A percentile compares a stretch with the other conserved stretches of the same genome.
Evolutionary conservation across 2,329 filamentous ascomycete genomes (phyloP).

Genomic region (Colletotrichum sp.): DNA sequence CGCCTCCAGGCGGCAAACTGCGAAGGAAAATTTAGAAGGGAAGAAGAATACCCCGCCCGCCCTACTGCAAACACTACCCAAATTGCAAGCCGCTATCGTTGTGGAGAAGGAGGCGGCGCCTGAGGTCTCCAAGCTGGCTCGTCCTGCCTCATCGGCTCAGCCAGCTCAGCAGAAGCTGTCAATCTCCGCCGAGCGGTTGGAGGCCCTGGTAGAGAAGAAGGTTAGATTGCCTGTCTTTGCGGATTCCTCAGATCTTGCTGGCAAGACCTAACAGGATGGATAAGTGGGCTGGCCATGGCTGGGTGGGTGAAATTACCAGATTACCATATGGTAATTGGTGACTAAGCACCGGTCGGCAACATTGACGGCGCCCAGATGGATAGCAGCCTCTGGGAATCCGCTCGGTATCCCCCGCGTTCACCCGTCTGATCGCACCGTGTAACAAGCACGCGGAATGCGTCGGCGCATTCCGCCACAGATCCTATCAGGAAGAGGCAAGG

Average conservation of each 20-base stretch:
- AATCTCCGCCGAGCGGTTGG: constrained; percentile 77
- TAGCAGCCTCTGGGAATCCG: too few relatives aligned
- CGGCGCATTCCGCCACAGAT: too few relatives aligned
- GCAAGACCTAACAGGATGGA: accelerated
- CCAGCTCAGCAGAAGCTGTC: constrained; percentile 37
- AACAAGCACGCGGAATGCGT: too few relatives aligned
- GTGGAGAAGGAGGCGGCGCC: constrained; percentile 39
- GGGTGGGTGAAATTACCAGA: neutral
- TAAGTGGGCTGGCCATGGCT: neutral
- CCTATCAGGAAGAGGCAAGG: too few relatives aligned
- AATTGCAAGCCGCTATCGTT: constrained; percentile 47
- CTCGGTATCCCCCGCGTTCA: too few relatives aligned
- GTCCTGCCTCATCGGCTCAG: constrained; percentile 33
- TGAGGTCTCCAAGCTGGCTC: constrained; percentile 38
- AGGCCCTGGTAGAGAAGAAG: constrained; percentile 91
- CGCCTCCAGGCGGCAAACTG: too few relatives aligned
- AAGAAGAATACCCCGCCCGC: constrained; percentile 24
- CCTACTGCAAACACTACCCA: constrained; percentile 39
- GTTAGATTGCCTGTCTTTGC: constrained; percentile 57
- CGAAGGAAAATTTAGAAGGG: too few relatives aligned
- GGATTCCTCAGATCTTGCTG: neutral
- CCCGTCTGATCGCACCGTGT: too few relatives aligned
- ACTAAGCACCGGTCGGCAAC: neutral
- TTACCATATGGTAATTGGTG: neutral
- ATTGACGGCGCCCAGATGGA: neutral